Conservation (phyloP, 768 basidiomycete genomes). For the Lentinula aciculospora region DNA sequence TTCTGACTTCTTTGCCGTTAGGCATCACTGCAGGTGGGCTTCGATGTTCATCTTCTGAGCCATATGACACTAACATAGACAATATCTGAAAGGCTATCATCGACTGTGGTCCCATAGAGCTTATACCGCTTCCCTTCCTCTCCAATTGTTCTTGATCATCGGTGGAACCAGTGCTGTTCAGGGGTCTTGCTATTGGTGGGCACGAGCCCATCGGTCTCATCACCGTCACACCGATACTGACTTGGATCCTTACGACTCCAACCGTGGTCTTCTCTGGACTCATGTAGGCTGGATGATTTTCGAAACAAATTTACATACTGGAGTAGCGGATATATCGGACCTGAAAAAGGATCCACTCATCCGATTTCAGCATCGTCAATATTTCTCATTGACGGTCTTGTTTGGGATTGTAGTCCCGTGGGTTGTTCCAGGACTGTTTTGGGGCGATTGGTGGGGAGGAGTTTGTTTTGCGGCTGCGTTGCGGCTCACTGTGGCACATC, state of each 20-base stretch:
- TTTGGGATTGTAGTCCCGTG: slow-evolving; percentile 74
- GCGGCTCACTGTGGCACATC: slow-evolving; percentile 73
- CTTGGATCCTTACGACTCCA: slow-evolving; percentile 79
- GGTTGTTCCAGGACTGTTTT: slow-evolving; percentile 61
- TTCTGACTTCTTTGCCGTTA: slow-evolving; percentile 15
- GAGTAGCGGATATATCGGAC: slow-evolving; percentile 68
- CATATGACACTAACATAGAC: slow-evolving; percentile 2
- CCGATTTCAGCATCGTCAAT: slow-evolving; percentile 74
- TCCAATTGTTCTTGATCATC: slow-evolving; percentile 65
- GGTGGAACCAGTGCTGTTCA: slow-evolving; percentile 82
- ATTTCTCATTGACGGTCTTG: slow-evolving; percentile 52
- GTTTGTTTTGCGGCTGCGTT: slow-evolving; percentile 71
- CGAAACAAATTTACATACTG: slow-evolving; percentile 67
- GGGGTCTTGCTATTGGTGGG: slow-evolving; percentile 88
- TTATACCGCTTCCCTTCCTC: slow-evolving; percentile 67
- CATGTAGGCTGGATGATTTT: slow-evolving; percentile 85
- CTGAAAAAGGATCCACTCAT: slow-evolving; percentile 63
- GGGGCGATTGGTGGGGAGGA: slow-evolving; percentile 75
- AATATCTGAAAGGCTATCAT: slow-evolving; percentile 57
- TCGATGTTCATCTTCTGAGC: slow-evolving; percentile 4
- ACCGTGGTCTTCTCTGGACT: slow-evolving; percentile 26
- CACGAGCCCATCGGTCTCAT: slow-evolving; percentile 76
- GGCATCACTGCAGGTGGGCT: slow-evolving; percentile 43
- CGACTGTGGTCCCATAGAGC: slow-evolving; percentile 84
- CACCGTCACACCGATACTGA: slow-evolving; percentile 77